Evolutionary conservation across 2,329 filamentous ascomycete species (phyloP).

Genomic region (Cladophialophora bantiana): DNA sequence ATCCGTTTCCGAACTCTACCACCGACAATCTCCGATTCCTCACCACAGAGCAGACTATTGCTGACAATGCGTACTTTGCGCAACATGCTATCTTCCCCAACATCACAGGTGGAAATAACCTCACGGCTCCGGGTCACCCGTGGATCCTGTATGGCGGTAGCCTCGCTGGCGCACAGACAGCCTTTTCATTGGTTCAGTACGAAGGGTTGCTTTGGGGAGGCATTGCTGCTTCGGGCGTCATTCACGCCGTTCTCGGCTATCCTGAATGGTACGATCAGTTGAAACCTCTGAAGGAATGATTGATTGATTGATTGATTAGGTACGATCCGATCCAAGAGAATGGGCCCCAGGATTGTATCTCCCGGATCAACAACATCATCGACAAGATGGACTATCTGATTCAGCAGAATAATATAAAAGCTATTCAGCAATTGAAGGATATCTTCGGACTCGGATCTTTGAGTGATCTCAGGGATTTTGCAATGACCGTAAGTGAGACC

Average conservation of each 20-base stretch:
- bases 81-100: conserved; percentile 44
- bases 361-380: conserved; percentile 58
- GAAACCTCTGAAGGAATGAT: too few relatives aligned
- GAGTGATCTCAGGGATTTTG: conserved; percentile 47
- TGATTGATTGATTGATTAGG: too few relatives aligned
- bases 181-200: conserved; percentile 53
- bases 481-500: conserved; percentile 33
- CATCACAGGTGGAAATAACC: conserved; percentile 42
- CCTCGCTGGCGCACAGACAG: conserved; percentile 54
- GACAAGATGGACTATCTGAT: conserved; percentile 60
- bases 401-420: conserved; percentile 50
- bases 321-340: conserved; percentile 56
- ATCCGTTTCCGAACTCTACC: conserved; percentile 47
- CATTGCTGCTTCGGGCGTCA: conserved; percentile 57
- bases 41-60: conserved; percentile 53
- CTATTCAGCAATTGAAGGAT: conserved; percentile 55
- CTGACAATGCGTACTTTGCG: conserved; percentile 55
- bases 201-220: conserved; percentile 51
- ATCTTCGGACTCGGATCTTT: conserved; percentile 57
- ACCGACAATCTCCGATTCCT: conserved; percentile 54
- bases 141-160: conserved; percentile 58
- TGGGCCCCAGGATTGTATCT: conserved; percentile 58
- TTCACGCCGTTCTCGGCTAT: conserved; percentile 53
- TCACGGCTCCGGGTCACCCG: conserved; percentile 51
- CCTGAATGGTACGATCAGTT: conserved; percentile 57